Evolutionary conservation across 2,329 filamentous ascomycete genomes (phyloP).

Genomic region (Talaromyces sp.): DNA sequence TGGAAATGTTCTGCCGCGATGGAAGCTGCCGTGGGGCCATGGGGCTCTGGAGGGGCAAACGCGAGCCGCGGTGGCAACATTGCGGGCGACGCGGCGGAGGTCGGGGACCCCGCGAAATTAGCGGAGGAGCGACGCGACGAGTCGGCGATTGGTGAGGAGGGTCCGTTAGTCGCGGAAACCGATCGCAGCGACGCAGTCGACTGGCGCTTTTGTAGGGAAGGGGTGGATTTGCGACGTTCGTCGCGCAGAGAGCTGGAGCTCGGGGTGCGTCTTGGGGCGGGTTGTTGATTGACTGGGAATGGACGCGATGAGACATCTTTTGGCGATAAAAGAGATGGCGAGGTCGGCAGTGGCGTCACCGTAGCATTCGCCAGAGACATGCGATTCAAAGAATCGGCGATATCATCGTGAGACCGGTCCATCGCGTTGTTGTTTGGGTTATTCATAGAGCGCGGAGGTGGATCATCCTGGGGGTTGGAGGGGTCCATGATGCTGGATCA

Average conservation of each 20-base stretch:
- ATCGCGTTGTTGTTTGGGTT: slow-evolving; percentile 17
- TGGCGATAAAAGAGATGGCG: slow-evolving; percentile 32
- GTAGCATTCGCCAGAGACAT: slow-evolving; percentile 28
- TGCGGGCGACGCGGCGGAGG: slow-evolving; percentile 21
- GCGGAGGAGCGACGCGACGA: slow-evolving; percentile 40
- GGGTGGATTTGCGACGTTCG: slow-evolving; percentile 38
- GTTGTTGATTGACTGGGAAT: slow-evolving; percentile 20
- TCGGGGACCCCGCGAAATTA: slow-evolving; percentile 31
- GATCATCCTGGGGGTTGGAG: slow-evolving; percentile 30
- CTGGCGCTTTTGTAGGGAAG: slow-evolving; percentile 42
- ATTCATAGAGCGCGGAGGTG: slow-evolving; percentile 24
- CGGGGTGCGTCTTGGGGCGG: slow-evolving; percentile 33
- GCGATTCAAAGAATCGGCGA: slow-evolving; percentile 31
- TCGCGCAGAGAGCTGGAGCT: slow-evolving; percentile 42
- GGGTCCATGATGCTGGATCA: slow-evolving; percentile 34
- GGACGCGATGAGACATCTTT: slow-evolving; percentile 26
- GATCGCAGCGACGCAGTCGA: slow-evolving; percentile 44
- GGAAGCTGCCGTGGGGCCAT: slow-evolving; percentile 51
- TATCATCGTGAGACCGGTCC: slow-evolving; percentile 19
- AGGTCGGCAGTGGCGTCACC: slow-evolving; percentile 29
- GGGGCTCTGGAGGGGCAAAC: slow-evolving; percentile 25
- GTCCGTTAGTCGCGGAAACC: slow-evolving; percentile 28
- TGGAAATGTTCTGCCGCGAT: slow-evolving; percentile 71
- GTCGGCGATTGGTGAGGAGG: slow-evolving; percentile 33
- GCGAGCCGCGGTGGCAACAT: slow-evolving; percentile 34